phyloP scores from a whole-genome alignment of 208 protist genomes.

The Trypanosoma avium region DNA sequence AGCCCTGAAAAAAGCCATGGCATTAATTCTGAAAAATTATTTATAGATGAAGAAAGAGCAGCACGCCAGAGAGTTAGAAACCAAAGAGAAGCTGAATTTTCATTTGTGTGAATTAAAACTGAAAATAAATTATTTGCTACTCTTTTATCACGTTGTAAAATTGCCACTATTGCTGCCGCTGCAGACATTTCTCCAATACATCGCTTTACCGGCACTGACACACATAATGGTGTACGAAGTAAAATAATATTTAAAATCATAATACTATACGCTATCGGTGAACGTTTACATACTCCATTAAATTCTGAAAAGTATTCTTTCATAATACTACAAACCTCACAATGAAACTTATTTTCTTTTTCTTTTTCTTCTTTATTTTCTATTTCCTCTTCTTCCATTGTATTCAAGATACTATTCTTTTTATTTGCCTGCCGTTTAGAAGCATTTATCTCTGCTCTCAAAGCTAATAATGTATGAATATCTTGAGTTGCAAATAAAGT shows the following conservation, averaged over 20 bases:
- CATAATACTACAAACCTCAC: conserved; percentile 9
- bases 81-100: background rate
- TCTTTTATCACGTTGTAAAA: conserved; percentile 9
- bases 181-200: conserved; percentile 3
- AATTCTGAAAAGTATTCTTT: background rate
- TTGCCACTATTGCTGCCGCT: conserved; percentile 2
- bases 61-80: conserved; percentile 19
- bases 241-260: conserved; percentile 1
- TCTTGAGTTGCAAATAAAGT: conserved; percentile 72
- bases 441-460: background rate
- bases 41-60: background rate
- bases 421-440: background rate
- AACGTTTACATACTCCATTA: background rate
- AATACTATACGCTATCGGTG: background rate
- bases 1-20: conserved; percentile 20
- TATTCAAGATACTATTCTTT: background rate
- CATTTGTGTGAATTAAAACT: background rate
- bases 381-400: background rate
- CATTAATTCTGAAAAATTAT: background rate
- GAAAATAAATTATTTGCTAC: conserved; percentile 10
- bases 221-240: background rate
- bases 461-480: conserved; percentile 45
- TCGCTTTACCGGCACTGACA: background rate
- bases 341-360: background rate
- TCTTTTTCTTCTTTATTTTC: background rate